Conservation (phyloP, 768 basidiomycete genomes). For the Thelephora aurantiotincta region DNA sequence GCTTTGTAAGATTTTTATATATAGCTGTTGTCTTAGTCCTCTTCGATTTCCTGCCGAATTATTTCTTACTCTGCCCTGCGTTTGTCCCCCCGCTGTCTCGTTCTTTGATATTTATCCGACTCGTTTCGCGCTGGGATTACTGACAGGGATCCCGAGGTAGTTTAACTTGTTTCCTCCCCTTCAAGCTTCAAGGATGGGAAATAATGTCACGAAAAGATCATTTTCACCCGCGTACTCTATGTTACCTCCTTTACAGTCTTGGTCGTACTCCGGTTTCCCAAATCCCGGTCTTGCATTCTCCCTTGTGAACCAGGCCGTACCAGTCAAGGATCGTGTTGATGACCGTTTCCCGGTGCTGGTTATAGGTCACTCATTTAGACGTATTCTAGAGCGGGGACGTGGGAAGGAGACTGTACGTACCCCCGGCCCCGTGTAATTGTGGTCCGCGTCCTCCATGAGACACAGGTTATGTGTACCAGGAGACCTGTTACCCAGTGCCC, state of each 20-base stretch:
- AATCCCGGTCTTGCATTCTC: constrained; percentile 42
- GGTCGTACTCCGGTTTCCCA: constrained; percentile 44
- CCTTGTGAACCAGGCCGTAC: constrained; percentile 35
- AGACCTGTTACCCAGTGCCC: constrained; percentile 36
- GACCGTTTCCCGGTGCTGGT: constrained; percentile 47
- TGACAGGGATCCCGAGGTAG: too few species aligned
- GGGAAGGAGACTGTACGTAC: background rate
- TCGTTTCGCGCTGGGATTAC: too few species aligned
- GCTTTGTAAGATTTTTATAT: too few species aligned
- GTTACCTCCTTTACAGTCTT: constrained; percentile 21
- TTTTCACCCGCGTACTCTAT: too few species aligned
- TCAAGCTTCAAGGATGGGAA: too few species aligned
- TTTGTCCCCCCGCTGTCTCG: too few species aligned
- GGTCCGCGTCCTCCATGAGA: constrained; percentile 62
- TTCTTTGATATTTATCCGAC: too few species aligned
- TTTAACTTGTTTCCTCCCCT: too few species aligned
- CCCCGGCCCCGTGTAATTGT: constrained; percentile 55
- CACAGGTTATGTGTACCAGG: constrained; percentile 63
- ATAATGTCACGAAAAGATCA: too few species aligned
- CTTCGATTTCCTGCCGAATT: too few species aligned
- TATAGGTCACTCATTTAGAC: background rate
- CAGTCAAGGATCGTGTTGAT: constrained; percentile 56
- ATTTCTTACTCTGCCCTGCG: too few species aligned
- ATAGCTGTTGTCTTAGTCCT: too few species aligned
- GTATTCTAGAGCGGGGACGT: background rate